Conservation (phyloP, 2,329 filamentous ascomycete species). For the Ceratocystis diversiconidia region DNA sequence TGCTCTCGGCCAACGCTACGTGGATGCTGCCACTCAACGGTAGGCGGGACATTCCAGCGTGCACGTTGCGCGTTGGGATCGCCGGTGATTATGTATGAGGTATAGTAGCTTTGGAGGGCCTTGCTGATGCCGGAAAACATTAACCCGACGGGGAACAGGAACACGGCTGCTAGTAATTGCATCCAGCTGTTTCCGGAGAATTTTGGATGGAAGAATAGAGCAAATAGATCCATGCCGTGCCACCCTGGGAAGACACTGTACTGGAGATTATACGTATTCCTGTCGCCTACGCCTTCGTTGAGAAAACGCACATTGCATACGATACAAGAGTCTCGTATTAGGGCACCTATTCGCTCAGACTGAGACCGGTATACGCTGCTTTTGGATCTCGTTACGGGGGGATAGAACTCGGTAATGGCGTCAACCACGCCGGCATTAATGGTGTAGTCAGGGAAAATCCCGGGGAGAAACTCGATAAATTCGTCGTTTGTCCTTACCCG, state of each 20-base stretch:
- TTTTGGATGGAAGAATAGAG: constrained; percentile 28
- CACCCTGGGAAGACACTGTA: constrained; percentile 29
- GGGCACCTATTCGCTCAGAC: constrained; percentile 23
- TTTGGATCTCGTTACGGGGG: constrained; percentile 17
- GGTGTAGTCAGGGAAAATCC: constrained; percentile 26
- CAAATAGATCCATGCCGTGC: constrained; percentile 29
- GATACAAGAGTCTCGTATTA: constrained; percentile 27
- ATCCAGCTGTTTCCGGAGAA: constrained; percentile 23
- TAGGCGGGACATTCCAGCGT: constrained; percentile 25
- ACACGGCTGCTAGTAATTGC: constrained; percentile 21
- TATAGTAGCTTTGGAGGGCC: constrained; percentile 29
- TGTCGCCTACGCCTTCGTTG: constrained; percentile 26
- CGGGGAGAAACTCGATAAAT: constrained; percentile 24
- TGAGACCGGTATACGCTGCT: constrained; percentile 22
- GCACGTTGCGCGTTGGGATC: constrained; percentile 28
- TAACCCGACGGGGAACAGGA: constrained; percentile 24
- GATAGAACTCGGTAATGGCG: constrained; percentile 24
- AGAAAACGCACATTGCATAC: constrained; percentile 28
- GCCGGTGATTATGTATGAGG: constrained; percentile 28
- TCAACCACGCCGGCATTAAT: constrained; percentile 21
- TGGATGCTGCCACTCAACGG: constrained; percentile 26
- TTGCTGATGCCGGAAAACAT: constrained; percentile 26
- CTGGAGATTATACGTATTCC: constrained; percentile 28
- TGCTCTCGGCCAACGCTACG: constrained; percentile 20
- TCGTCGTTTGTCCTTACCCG: constrained; percentile 23